Percentiles rank a stretch among this genome's conserved stretches.
Evolutionary conservation across 495 filamentous ascomycete species (phyloP).

Genomic region (Penicillium coprophilum): DNA sequence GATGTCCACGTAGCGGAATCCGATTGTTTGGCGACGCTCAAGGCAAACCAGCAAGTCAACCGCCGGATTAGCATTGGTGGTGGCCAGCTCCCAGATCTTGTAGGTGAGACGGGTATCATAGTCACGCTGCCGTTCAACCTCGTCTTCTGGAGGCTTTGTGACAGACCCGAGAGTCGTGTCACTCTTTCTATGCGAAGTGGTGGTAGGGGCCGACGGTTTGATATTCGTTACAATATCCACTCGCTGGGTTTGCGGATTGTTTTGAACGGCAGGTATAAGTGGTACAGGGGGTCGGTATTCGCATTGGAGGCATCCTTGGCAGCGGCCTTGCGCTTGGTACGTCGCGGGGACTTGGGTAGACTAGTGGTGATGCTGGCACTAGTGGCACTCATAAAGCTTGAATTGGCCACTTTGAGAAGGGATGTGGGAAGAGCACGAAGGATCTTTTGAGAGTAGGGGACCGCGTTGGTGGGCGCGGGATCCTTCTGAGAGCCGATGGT

Average conservation of each 20-base stretch:
- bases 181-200: conserved; percentile 23
- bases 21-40: conserved; percentile 86
- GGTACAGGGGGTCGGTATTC: conserved; percentile 12
- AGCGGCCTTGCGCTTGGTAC: conserved; percentile 60
- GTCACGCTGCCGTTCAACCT: conserved; percentile 66
- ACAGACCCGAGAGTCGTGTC: conserved; percentile 26
- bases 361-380: conserved; percentile 85
- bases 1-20: conserved; percentile 96
- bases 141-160: conserved; percentile 37
- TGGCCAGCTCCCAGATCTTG: conserved; percentile 93
- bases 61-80: conserved; percentile 87
- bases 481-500: conserved; percentile 74
- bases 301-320: conserved; percentile 39
- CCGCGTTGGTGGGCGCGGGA: conserved; percentile 71
- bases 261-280: conserved; percentile 37
- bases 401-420: conserved; percentile 90
- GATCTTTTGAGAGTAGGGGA: conserved; percentile 90
- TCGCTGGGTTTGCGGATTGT: conserved; percentile 44
- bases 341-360: conserved; percentile 69
- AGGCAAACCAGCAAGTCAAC: conserved; percentile 91
- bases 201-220: conserved; percentile 20
- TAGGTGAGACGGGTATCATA: conserved; percentile 88
- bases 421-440: conserved; percentile 89
- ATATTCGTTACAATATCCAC: conserved; percentile 26
- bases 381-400: conserved; percentile 88